These are phyloP conservation scores for Scedosporium dehoogii DNA, from an alignment of 2,329 filamentous ascomycete species.

Conservation along the genomic window DNA sequence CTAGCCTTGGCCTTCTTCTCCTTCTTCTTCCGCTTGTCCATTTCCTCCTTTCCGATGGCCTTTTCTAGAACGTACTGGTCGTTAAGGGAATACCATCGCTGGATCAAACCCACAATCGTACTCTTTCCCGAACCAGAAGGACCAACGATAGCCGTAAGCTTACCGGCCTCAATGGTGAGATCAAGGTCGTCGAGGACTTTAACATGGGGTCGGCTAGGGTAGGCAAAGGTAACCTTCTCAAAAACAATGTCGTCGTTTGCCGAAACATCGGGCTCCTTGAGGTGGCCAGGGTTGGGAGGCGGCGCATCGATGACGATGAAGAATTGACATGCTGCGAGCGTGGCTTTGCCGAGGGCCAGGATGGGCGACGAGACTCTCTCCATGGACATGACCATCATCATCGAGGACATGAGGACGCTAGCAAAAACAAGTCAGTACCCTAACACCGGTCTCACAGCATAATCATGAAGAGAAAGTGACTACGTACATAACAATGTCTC, in stretches of 20 bases:
- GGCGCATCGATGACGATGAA: conserved; percentile 44
- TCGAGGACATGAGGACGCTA: conserved; percentile 45
- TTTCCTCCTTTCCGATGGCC: conserved; percentile 36
- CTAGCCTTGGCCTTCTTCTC: conserved; percentile 17
- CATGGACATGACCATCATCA: conserved; percentile 47
- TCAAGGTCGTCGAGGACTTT: conserved; percentile 51
- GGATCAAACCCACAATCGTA: conserved; percentile 60
- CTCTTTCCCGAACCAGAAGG: conserved; percentile 65
- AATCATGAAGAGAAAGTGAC: too few species aligned
- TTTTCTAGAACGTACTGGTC: conserved; percentile 42
- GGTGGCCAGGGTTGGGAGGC: conserved; percentile 22
- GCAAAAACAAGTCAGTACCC: conserved; percentile 3
- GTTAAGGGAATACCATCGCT: conserved; percentile 60
- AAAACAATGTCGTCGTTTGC: conserved; percentile 37
- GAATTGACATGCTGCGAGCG: conserved; percentile 47
- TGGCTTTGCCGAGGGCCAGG: conserved; percentile 47
- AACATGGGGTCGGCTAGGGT: conserved; percentile 56
- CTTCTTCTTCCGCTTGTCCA: conserved; percentile 28
- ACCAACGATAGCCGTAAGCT: conserved; percentile 66
- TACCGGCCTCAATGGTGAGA: conserved; percentile 49
- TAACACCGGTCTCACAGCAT: neutral
- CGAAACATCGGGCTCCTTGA: conserved; percentile 26
- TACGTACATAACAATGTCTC: conserved; percentile 45
- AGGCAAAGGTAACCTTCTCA: conserved; percentile 58
- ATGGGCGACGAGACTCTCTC: conserved; percentile 48